Conservation (phyloP, 2,329 filamentous ascomycete species). For the Chaetomium strumarium region DNA sequence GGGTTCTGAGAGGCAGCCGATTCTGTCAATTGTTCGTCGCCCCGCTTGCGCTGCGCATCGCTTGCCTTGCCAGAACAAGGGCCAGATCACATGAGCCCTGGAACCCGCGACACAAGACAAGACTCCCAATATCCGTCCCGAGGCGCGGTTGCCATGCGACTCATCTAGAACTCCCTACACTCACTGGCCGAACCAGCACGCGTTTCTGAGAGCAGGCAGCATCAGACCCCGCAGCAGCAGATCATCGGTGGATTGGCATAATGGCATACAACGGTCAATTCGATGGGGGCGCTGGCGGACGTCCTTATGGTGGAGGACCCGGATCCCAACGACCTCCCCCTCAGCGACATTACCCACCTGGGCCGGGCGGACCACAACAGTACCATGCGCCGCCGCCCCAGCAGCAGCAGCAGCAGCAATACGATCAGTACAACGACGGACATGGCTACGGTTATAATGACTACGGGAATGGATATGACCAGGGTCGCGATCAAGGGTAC, state of each 20-base stretch:
- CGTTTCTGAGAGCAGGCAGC: not conserved
- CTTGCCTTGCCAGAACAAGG: not conserved
- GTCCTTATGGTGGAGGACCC: constrained; percentile 42
- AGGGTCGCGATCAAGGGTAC: constrained; percentile 36
- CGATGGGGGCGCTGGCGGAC: constrained; percentile 35
- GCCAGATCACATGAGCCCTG: no score
- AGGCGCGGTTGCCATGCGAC: constrained; percentile 2
- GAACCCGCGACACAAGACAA: not conserved
- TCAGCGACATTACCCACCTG: constrained; percentile 33
- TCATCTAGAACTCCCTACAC: not conserved
- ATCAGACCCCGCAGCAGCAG: constrained; percentile 10
- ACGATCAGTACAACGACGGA: constrained; percentile 42
- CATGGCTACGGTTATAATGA: constrained; percentile 43
- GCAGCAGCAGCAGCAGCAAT: constrained; percentile 35
- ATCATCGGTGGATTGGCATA: constrained; percentile 10
- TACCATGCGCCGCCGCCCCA: constrained; percentile 29
- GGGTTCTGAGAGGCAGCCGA: constrained; percentile 5
- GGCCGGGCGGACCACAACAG: constrained; percentile 29
- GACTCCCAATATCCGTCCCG: not conserved
- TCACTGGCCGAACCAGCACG: no score
- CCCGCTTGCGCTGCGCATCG: not conserved
- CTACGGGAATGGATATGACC: constrained; percentile 37
- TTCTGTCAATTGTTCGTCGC: not conserved
- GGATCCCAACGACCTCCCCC: constrained; percentile 38
- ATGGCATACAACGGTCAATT: constrained; percentile 51